Percentiles rank a stretch among this genome's conserved stretches.
These are phyloP conservation scores for Cystobasidium sp. DNA, from an alignment of 1,284 basidiomycete species.

Conservation along the genomic window DNA sequence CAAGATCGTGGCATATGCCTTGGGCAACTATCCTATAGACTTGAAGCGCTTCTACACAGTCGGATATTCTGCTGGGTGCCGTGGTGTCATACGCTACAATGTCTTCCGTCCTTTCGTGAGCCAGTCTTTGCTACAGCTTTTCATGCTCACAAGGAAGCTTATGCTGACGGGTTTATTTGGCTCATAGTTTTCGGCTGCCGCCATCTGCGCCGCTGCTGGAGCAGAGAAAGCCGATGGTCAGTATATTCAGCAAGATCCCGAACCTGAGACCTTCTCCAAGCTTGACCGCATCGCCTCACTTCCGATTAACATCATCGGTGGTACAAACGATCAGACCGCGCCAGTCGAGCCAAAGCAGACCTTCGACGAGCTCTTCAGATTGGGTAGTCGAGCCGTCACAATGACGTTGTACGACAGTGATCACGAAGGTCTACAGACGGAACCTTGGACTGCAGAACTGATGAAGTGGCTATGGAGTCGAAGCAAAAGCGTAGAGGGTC, in stretches of 20 bases:
- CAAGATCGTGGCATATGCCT: not conserved
- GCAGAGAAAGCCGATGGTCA: conserved; percentile 17
- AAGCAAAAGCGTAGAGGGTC: conserved; percentile 2
- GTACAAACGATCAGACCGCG: conserved; percentile 3
- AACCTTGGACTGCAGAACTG: conserved; percentile 19
- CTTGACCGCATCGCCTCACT: not conserved
- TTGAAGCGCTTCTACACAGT: not conserved
- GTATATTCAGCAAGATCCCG: conserved; percentile 7
- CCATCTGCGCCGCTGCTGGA: conserved; percentile 4
- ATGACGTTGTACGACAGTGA: conserved; percentile 7
- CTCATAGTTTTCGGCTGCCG: conserved; percentile 5
- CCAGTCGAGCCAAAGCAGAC: conserved; percentile 5
- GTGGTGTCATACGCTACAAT: conserved; percentile 12
- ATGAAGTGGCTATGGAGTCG: conserved; percentile 26
- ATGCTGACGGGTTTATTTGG: not conserved
- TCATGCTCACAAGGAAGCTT: not conserved
- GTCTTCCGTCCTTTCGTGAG: conserved; percentile 14
- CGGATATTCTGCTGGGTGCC: conserved; percentile 19
- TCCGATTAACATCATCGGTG: conserved; percentile 13
- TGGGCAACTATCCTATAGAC: conserved; percentile 4
- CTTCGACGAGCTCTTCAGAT: not conserved
- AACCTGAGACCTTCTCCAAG: not conserved
- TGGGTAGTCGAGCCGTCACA: not conserved
- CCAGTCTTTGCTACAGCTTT: not conserved
- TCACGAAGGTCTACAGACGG: conserved; percentile 23